Percentiles rank a stretch among this genome's conserved stretches.
Evolutionary conservation across 1,284 basidiomycete species (phyloP).

Genomic region (Cryptococcus floricola): DNA sequence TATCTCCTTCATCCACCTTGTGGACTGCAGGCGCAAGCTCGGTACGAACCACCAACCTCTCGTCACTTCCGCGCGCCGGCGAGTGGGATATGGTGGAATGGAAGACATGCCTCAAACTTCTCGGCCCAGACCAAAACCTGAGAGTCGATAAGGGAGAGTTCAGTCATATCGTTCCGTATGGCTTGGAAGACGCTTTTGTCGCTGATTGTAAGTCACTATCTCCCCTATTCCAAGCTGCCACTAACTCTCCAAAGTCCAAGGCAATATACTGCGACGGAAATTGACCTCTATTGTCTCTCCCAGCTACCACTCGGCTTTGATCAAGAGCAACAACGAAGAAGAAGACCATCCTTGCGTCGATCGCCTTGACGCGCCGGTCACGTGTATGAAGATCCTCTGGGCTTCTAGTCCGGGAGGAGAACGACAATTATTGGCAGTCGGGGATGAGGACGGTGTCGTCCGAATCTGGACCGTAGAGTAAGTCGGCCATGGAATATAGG

Average conservation of each 20-base stretch:
- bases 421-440: conserved; percentile 28
- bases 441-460: conserved; percentile 45
- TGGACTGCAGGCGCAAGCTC: too few relatives aligned
- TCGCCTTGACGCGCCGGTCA: conserved; percentile 33
- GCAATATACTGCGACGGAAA: conserved; percentile 17
- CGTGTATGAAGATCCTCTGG: conserved; percentile 20
- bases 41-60: too few relatives aligned
- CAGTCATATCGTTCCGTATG: conserved; percentile 5
- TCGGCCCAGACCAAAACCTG: neutral
- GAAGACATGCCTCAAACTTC: too few relatives aligned
- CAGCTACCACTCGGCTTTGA: too few relatives aligned
- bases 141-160: neutral
- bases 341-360: conserved; percentile 19
- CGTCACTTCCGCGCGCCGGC: too few relatives aligned
- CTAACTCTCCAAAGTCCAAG: conserved; percentile 11
- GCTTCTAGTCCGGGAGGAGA: neutral
- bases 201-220: conserved; percentile 16
- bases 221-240: neutral
- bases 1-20: too few relatives aligned
- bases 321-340: too few relatives aligned
- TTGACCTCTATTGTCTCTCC: too few relatives aligned
- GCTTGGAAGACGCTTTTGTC: conserved; percentile 12
- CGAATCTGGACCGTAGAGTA: conserved; percentile 40
- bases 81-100: too few relatives aligned
- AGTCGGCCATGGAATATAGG: neutral